Evolutionary conservation across 768 basidiomycete genomes (phyloP), one percentile per base, ranked within the genome.

Genomic region (Trichaptum fuscoviolaceum): DNA sequence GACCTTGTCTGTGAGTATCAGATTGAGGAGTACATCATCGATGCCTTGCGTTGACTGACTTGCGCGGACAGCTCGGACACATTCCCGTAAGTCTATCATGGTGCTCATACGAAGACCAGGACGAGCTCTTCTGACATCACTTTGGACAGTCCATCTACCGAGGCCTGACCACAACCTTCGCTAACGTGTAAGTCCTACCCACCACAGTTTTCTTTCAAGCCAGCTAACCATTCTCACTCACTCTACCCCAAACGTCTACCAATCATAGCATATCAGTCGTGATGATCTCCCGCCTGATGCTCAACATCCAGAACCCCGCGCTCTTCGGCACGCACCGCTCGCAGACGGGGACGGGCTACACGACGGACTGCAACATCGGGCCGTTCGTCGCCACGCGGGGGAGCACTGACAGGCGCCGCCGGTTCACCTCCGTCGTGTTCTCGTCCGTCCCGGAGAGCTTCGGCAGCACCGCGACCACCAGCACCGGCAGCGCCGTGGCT

Each of bases 301-400:
- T 61, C 25, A 61, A 61, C 59, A 25, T 61, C 25, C 59, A 34
- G 15, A 24, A 61, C 59, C 59, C 59, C 10, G 42, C 42, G 42
- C 42, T 52, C 42, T 52, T 15, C 42, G 42, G 42, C 42, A 52
- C 42, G 42, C 42, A 52, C 42, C 42, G 42, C 42, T 52, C 42
- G 42, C 42, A 52, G 42, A 52, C 42, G 5, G 42, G 42, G 15
- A 52, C 42, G 20, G 20, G 42, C 15, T 52, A 52, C 42, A 52
- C 42, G 42, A 52, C 42, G 20, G 42, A 52, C 42, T 12, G 42
- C 42, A 20, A 20, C 15, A 52, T 52, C 42, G 42, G 42, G 5
- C 42, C 42, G 15, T 52, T 52, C 42, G 42, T 52, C 42, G 42
- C 42, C 42, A 52, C 42, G 20, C 3, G 42, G 3, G 42, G 42